Evolutionary conservation across 2,329 filamentous ascomycete species (phyloP), one percentile per base, ranked within the genome.

Genomic region (Hypoxylon sp.): DNA sequence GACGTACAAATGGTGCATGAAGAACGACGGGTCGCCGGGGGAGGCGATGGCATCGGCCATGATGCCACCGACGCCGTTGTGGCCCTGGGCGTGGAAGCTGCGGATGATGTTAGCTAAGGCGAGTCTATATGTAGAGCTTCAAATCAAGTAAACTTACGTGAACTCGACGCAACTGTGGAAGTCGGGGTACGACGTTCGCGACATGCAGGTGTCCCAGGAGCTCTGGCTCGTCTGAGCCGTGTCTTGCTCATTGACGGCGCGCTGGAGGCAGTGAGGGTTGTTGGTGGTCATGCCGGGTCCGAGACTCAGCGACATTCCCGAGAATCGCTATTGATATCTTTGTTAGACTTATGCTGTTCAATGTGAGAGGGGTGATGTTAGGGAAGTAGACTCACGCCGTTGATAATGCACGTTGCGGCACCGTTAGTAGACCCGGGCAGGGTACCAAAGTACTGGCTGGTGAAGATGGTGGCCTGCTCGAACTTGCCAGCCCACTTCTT

Each of bases 1-100:
- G 10, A 76, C 55, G 68, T 69, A 76, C 32, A 72, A 43, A 65
- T 76, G 74, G 71, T 76, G 74, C 73, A 76, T 72, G 71, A 74
- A 76, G 70, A 76, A 76, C n/a, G 64, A 37, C 56, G 73, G 74
- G 70, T 76, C 74, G 20, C 71, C 68, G 8, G 71, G 72, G 1
- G 73, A 75, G 24, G 70, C 70, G 49, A 72, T 71, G n/a, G 72
- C 68, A 49, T 76, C 74, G 7, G 73, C 67, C 74, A 76, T 76
- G 53, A 73, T 66, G 44, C 69, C 70, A 30, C 74, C 74, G 2
- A 76, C 52, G 46, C 74, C 73, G 71, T 76, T 76, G 71, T 76
- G 74, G 59, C 74, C 73, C 43, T 74, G 72, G 3, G 72, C 74
- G 67, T 76, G 74, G 67, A 69, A 74, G 26, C 73, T 74, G 43